These are phyloP conservation scores for Kurtzmaniella quercitrusa DNA, from an alignment of 1,139 yeast genomes.

Conservation along the genomic window DNA sequence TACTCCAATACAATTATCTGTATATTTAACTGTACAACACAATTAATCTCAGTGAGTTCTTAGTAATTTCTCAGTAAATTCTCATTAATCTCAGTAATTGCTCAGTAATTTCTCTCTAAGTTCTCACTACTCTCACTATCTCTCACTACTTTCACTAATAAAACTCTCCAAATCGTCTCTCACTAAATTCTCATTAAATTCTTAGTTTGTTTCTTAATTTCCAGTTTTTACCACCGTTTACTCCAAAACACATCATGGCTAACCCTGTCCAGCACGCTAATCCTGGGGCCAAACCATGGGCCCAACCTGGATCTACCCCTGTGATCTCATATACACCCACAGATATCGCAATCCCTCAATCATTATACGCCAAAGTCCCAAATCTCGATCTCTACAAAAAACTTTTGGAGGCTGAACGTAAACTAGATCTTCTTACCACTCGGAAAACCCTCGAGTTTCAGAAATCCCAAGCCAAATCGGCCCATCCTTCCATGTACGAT, in stretches of 20 bases:
- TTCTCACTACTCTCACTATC: too few species aligned
- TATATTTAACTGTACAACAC: too few species aligned
- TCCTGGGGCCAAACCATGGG: slow-evolving; percentile 21
- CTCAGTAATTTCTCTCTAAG: too few species aligned
- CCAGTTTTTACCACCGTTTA: not conserved
- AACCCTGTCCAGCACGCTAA: slow-evolving; percentile 9
- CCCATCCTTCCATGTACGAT: slow-evolving; percentile 40
- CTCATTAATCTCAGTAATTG: too few species aligned
- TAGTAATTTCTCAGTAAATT: too few species aligned
- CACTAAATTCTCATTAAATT: not conserved
- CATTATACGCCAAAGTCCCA: slow-evolving; percentile 62
- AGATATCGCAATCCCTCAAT: slow-evolving; percentile 61
- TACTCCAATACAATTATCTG: too few species aligned
- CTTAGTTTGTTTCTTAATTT: not conserved
- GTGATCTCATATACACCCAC: slow-evolving; percentile 58
- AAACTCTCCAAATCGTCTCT: too few species aligned
- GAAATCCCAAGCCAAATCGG: slow-evolving; percentile 54
- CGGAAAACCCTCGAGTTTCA: slow-evolving; percentile 84
- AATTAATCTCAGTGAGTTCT: too few species aligned
- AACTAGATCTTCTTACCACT: slow-evolving; percentile 74
- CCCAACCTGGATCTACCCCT: slow-evolving; percentile 37
- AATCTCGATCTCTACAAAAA: slow-evolving; percentile 69
- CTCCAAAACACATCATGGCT: slow-evolving; percentile 8
- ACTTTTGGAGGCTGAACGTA: slow-evolving; percentile 72
- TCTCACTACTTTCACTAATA: too few species aligned